phyloP scores from a whole-genome alignment of 805 yeast genomes.

The Candida ovalis region DNA sequence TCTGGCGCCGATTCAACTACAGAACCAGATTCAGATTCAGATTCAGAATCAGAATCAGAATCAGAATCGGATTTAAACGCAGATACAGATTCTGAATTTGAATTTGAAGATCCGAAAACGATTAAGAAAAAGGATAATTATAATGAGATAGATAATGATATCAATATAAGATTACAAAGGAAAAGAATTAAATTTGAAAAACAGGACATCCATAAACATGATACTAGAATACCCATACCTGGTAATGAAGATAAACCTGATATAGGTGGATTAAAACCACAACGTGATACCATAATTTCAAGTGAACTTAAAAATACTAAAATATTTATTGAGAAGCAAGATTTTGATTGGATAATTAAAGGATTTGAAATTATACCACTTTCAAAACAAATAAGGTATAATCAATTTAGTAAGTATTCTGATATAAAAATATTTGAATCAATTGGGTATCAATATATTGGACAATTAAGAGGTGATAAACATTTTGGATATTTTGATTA shows the following conservation, averaged over 20 bases:
- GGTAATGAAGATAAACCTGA: background rate
- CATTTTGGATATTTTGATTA: background rate
- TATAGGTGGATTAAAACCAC: background rate
- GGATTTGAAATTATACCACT: constrained; percentile 15
- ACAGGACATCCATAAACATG: background rate
- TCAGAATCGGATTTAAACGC: too few relatives aligned
- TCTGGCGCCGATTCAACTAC: constrained; percentile 1
- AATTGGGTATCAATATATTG: background rate
- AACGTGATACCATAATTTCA: background rate
- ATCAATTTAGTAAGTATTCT: constrained; percentile 13
- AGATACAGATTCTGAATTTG: background rate
- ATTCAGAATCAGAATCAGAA: background rate
- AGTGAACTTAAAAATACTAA: too few relatives aligned
- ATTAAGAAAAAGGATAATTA: background rate
- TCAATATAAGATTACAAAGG: background rate
- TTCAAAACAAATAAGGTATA: constrained; percentile 6
- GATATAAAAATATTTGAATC: background rate
- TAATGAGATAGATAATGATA: background rate
- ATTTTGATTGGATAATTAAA: background rate
- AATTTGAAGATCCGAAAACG: background rate
- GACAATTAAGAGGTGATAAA: background rate
- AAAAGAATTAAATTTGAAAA: background rate
- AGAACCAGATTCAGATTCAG: constrained; percentile 2
- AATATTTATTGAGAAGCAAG: background rate
- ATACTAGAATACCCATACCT: background rate